These are phyloP conservation scores for Paecilomyces dactylethromorphus DNA, from an alignment of 2,329 filamentous ascomycete species.

Conservation along the genomic window DNA sequence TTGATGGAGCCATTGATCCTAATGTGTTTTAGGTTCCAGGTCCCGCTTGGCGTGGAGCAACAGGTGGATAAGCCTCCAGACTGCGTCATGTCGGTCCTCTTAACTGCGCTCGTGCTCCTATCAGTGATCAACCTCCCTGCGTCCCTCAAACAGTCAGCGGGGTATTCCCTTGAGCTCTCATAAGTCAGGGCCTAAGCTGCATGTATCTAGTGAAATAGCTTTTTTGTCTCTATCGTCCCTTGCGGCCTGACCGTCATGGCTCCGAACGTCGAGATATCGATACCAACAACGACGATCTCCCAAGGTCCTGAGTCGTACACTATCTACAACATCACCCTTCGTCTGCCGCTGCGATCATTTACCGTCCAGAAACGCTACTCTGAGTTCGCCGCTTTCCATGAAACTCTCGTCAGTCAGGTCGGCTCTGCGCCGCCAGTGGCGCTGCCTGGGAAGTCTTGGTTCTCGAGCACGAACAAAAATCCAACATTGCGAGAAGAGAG, in stretches of 20 bases:
- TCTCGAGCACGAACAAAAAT: slow-evolving; percentile 51
- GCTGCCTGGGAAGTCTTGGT: slow-evolving; percentile 56
- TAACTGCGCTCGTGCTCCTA: not conserved
- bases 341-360: slow-evolving; percentile 54
- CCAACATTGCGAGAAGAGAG: slow-evolving; percentile 52
- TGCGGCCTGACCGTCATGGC: slow-evolving; percentile 25
- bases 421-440: slow-evolving; percentile 46
- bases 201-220: not conserved
- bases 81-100: not conserved
- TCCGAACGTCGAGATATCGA: slow-evolving; percentile 38
- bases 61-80: not conserved
- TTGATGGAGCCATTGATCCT: not conserved
- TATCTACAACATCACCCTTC: slow-evolving; percentile 55
- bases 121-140: not conserved
- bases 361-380: slow-evolving; percentile 58
- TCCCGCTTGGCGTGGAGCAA: not conserved
- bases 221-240: not conserved
- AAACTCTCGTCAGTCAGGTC: slow-evolving; percentile 44
- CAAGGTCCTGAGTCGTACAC: slow-evolving; percentile 50
- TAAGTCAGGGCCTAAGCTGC: not conserved
- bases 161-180: not conserved
- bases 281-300: slow-evolving; percentile 45
- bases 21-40: not conserved
- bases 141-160: not conserved
- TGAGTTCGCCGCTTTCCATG: slow-evolving; percentile 54